A percentile compares a stretch with the other conserved stretches of the same genome.
Conservation (phyloP, 805 yeast species). For the Lachancea quebecensis region DNA sequence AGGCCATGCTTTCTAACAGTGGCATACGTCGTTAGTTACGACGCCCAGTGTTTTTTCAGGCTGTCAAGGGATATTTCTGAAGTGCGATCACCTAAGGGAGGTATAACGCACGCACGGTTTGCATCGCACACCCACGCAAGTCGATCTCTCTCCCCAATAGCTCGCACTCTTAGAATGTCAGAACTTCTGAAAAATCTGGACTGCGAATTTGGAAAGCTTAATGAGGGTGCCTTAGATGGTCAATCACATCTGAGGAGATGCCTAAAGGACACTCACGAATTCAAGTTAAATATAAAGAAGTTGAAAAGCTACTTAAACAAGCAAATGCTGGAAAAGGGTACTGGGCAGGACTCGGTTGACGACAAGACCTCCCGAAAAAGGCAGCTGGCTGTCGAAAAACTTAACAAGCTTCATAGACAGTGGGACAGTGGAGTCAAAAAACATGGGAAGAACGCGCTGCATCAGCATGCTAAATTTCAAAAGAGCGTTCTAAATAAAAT, state of each 20-base stretch:
- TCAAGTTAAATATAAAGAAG: slow-evolving; percentile 34
- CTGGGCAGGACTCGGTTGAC: slow-evolving; percentile 13
- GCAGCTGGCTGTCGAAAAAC: slow-evolving; percentile 26
- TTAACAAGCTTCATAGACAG: slow-evolving; percentile 23
- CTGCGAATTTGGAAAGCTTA: slow-evolving; percentile 16
- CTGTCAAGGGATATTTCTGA: too few relatives aligned
- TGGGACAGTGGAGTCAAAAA: slow-evolving; percentile 30
- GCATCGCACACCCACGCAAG: too few relatives aligned
- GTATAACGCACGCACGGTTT: too few relatives aligned
- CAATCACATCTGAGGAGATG: slow-evolving; percentile 20
- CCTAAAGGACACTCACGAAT: slow-evolving; percentile 28
- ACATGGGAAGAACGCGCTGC: slow-evolving; percentile 23
- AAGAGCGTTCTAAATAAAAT: slow-evolving; percentile 25
- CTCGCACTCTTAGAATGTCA: slow-evolving; percentile 11
- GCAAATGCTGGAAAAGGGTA: slow-evolving; percentile 21
- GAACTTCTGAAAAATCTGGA: slow-evolving; percentile 15
- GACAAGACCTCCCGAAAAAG: slow-evolving; percentile 15
- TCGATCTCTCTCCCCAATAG: background rate
- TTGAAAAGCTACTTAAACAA: slow-evolving; percentile 38
- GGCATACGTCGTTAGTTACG: too few relatives aligned
- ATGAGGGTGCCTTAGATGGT: slow-evolving; percentile 10
- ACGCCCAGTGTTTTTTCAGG: too few relatives aligned
- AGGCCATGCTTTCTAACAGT: too few relatives aligned
- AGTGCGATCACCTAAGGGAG: too few relatives aligned
- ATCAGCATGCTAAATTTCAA: slow-evolving; percentile 24